Evolutionary conservation across 2,329 filamentous ascomycete species (phyloP), one percentile per base, ranked within the genome.

Genomic region (Aspergillus aculeatinus): DNA sequence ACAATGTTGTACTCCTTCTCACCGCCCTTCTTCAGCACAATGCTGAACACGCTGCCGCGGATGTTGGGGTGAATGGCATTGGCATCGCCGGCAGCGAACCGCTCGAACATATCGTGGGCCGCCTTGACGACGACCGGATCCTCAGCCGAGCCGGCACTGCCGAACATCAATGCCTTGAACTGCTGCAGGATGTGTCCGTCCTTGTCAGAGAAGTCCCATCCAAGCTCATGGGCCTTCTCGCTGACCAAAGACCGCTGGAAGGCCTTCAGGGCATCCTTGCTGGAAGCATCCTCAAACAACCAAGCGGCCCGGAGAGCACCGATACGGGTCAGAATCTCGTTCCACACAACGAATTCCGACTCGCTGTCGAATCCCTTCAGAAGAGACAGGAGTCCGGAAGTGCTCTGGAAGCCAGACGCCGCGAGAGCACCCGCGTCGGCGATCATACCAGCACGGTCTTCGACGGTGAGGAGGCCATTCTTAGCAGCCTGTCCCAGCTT

Each of bases 371-470:
- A 95, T 53, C 90, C 88, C 74, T 96, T 90, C 57, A 98, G 83
- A 14, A 98, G 83, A 57, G 89, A 92, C 48, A 98, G 79, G 55
- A 96, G 84, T 12, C 92, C 92, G 16, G 93, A 96, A 0, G 94
- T 96, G 82, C 91, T 96, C 76, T 96, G 91, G 76, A 96, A 96
- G 33, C 94, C 94, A 51, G 93, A 95, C 39, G 90, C 86, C 56
- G 94, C 91, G 67, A 98, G 83, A 31, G 94, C 92, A 68, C 92
- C 92, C 4, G 94, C 92, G 76, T 98, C 94, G 33, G 91, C 90
- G 74, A 96, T 91, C 90, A 98, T 96, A 71, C 94, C 94, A 51
- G 94, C 91, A 61, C 94, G 87, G 74, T 98, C 94, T 77, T 97
- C 92, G 6, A 96, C 92, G 11, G 87, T 89, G 58, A 98, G 81